Base-by-base conservation (phyloP, 176 grass and related monocot species). In the Poa annua region DNA sequence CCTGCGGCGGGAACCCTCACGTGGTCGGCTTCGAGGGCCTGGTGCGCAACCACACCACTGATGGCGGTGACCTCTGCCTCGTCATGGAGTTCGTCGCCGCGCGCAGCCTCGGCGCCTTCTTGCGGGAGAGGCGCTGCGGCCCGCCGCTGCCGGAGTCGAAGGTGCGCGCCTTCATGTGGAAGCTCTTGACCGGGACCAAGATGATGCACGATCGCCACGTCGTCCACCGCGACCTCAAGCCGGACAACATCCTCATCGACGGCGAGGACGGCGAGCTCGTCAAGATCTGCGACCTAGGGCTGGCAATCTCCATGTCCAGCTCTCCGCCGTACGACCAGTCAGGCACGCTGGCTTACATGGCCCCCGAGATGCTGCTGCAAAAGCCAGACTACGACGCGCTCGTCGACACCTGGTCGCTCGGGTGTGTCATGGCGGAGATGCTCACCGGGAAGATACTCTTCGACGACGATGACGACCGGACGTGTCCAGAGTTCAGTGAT, bases 221-320 rank as follows among this genome's bases (percentile, higher is more conserved):
- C 66, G 66, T 69, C 66, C 67, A 70, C 70, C 70, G 44, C 44
- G 70, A 73, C 70, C 17, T 73, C 44, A 73, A 73, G 70, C 70
- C 70, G 42, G 22, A 13, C 24, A 73, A 73, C 70, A 49, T 73
- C 7, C 70, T 73, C 1, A 0, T 73, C 44, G 70, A 44, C 22
- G 70, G 70, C 22, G 7, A 73, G 17, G 22, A 29, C 44, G 44
- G 70, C 1, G 70, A 73, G 2, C 22, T 73, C 42, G 6, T 73
- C 11, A 73, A 73, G 44, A 50, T 73, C 44, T 73, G 70, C 22
- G 70, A 73, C 44, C 44, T 73, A 8, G 70, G 70, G 22, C 44
- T 73, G 13, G 70, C 70, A 5, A 49, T 73, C 13, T 17, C 42
- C 42, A 17, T 73, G 70, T 73, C 70, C 13, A 14, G 49, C 6